Base-by-base conservation (phyloP, 139 green algal species). In the Asterochloris sp. region DNA sequence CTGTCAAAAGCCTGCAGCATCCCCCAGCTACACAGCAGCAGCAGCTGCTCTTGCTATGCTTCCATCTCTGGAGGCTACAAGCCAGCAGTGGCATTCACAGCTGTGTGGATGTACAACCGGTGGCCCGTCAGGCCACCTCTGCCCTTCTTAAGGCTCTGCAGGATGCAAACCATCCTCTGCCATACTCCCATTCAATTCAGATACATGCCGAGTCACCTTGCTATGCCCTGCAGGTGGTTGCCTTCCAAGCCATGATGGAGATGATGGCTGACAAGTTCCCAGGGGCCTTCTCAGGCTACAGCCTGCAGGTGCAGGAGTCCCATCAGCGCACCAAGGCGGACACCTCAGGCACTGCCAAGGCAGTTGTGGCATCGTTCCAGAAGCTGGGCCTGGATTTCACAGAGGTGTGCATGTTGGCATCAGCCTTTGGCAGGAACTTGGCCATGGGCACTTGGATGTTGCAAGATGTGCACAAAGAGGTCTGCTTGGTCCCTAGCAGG, bases 291-390 rank as follows among this genome's bases (percentile, higher is more conserved):
- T 80, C 89, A 0, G 96, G 96, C 27, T 99, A 99, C 89, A 95
- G 82, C 47, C 88, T 99, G 79, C 81, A 82, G 11, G 96, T 99
- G 64, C 86, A 91, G 26, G 97, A 99, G 90, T 98, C 92, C 69
- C 97, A 99, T 87, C 97, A 99, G 85, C 91, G 86, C n/a, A 96
- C 88, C 69, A 99, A 99, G 89, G 97, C 93, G 69, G 96, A 99
- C 88, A 98, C 95, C 10, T 95, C 88, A 24, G 93, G 90, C 66
- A 97, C 94, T 12, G 96, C 96, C 67, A 98, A 98, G 84, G 96
- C 95, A 0, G 88, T 98, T 54, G 95, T 99, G 11, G 74, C 80
- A 12, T 98, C 91, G 6, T 95, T 99, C 78, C 87, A 95, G 29
- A 89, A 89, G 69, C 89, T 99, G 79, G 97, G 97, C 12, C 62